Base-by-base conservation (phyloP, 257 asterid genomes). In the Craterostigma plantagineum region DNA sequence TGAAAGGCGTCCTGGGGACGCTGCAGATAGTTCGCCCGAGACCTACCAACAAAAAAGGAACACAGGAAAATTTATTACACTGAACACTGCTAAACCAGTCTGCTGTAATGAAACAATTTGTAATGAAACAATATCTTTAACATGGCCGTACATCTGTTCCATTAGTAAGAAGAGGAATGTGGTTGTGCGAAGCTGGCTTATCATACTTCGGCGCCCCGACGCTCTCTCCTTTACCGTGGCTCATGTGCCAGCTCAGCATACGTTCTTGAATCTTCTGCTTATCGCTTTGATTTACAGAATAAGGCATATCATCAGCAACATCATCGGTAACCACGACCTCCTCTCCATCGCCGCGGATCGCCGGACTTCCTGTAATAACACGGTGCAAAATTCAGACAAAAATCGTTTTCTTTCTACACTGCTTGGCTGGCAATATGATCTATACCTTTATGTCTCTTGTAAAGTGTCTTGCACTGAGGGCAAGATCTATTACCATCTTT, bases 401-500 rank as follows among this genome's bases (percentile, higher is more conserved):
- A 36, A 2, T 36, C 11, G 3, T 9, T 36, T 36, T 10, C 14
- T 12, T 9, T 9, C n/a, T n/a, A 36, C 40, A 36, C 4, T 14
- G 17, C 1, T 2, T 14, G 45, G 14, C 10, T n/a, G n/a, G n/a
- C 2, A 8, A 6, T 11, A 11, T 37, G 41, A 41, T 3, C 14
- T n/a, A 5, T 55, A 90, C 99, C 99, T 79, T 74, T 83, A 61
- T 79, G 95, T 45, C 91, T 72, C 73, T 71, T 79, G 72, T 90
- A 79, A 76, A 91, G 75, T 58, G 94, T 83, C 62, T 90, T 83
- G 92, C 99, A 90, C 69, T 83, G 95, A 33, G 95, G 99, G 56
- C 99, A 90, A 63, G 86, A 79, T 51, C 83, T 86, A 56, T 79
- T 79, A 33, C 94, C 99, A 18, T 90, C 99, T 75, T 83, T 90